Conservation (phyloP, 345 rosid species). For the Gossypium rotundifolium region DNA sequence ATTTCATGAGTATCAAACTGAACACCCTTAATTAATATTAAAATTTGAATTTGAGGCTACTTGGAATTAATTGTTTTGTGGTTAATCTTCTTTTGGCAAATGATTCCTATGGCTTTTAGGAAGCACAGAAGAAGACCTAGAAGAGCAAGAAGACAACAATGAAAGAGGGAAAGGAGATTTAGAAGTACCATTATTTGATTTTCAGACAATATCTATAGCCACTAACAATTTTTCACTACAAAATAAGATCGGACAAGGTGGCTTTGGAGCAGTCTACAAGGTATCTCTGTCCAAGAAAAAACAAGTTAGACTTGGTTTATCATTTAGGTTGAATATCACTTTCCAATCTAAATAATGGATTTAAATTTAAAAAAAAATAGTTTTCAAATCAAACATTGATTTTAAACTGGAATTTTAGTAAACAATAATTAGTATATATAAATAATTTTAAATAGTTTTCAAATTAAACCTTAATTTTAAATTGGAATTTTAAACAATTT, state of each 20-base stretch:
- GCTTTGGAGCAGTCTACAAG: not conserved
- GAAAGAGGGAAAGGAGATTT: constrained; percentile 11
- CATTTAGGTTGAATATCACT: no score
- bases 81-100: not conserved
- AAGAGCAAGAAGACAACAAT: not conserved
- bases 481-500: not conserved
- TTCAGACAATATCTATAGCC: constrained; percentile 23
- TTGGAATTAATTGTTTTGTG: not conserved
- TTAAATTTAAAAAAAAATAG: no score
- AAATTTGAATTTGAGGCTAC: no score
- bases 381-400: no score
- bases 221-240: constrained; percentile 23
- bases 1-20: no score
- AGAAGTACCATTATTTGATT: constrained; percentile 15
- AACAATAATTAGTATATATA: no score
- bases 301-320: no score
- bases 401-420: no score
- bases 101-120: not conserved
- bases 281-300: not conserved
- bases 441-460: not conserved
- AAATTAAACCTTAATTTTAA: not conserved
- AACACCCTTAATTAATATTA: no score
- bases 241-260: constrained; percentile 28
- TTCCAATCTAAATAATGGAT: no score
- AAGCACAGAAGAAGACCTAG: not conserved